Conservation (phyloP, 495 filamentous ascomycete genomes). For the Pyrenopolyporus hunteri region DNA sequence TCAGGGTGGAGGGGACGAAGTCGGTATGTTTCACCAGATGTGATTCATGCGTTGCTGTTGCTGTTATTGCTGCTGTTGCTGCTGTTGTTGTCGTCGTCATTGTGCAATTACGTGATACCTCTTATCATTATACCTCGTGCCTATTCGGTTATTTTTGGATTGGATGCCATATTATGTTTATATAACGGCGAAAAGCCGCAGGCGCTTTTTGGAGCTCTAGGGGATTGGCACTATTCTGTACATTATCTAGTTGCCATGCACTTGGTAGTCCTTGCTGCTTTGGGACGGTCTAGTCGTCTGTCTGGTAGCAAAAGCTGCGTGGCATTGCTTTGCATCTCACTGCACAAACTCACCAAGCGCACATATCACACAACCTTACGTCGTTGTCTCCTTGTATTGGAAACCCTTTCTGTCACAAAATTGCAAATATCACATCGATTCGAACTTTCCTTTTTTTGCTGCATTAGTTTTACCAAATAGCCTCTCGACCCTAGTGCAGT, state of each 20-base stretch:
- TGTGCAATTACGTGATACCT: slow-evolving; percentile 55
- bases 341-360: slow-evolving; percentile 47
- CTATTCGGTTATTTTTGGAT: slow-evolving; percentile 40
- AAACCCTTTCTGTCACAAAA: slow-evolving; percentile 36
- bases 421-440: slow-evolving; percentile 40
- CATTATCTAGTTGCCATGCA: slow-evolving; percentile 45
- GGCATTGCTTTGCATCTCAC: slow-evolving; percentile 44
- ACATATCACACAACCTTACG: slow-evolving; percentile 48
- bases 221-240: slow-evolving; percentile 46
- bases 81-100: slow-evolving; percentile 38
- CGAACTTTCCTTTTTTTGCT: slow-evolving; percentile 40
- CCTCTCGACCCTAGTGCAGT: slow-evolving; percentile 33
- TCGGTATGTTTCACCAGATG: slow-evolving; percentile 94
- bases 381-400: slow-evolving; percentile 44
- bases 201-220: slow-evolving; percentile 41
- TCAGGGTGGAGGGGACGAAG: slow-evolving; percentile 78
- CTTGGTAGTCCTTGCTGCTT: slow-evolving; percentile 42
- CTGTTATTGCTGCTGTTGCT: slow-evolving; percentile 16
- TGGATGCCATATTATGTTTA: slow-evolving; percentile 44
- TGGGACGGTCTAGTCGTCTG: slow-evolving; percentile 38
- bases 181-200: slow-evolving; percentile 43
- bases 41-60: slow-evolving; percentile 54
- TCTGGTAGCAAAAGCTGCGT: slow-evolving; percentile 42
- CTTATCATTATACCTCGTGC: slow-evolving; percentile 44
- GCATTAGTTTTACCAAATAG: slow-evolving; percentile 42